Base-by-base conservation (phyloP, 352 stramenopile genomes). In the Globisporangium heterothallicum region DNA sequence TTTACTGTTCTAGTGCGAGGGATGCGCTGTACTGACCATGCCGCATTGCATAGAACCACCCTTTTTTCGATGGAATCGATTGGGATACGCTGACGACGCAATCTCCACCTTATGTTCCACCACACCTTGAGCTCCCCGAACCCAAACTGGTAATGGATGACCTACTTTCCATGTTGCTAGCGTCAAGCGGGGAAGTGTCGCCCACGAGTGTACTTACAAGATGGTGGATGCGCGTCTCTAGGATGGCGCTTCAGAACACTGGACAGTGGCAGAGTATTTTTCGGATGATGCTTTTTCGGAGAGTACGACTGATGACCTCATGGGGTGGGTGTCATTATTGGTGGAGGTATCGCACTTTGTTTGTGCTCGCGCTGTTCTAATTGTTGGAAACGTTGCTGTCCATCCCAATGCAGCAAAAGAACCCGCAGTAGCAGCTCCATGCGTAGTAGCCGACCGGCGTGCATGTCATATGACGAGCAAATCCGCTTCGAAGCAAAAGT, bases 231-330 rank as follows among this genome's bases (percentile, higher is more conserved):
- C n/a, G n/a, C n/a, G n/a, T n/a, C 29, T 53, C n/a, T 22, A 87
- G 74, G 81, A 92, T 59, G 81, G 81, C 12, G 76, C 76, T 1
- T 68, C 75, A 2, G 81, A 92, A 22, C 78, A 92, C 47, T 92
- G 81, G 81, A 79, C 74, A 10, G 81, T 92, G 5, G 76, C 78
- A 6, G 81, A 92, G 49, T 92, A 88, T 42, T 90, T 92, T 58
- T 77, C 78, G 4, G 71, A 89, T 38, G 73, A 90, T 55, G 69
- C 56, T 10, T 88, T 90, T 45, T 92, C 78, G 21, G 77, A 89
- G 56, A 85, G 72, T 56, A 84, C 81, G 3, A 75, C 75, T 7
- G 73, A 86, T 25, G 69, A 87, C 22, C 18, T 46, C 35, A n/a
- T 59, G 42, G 51, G 30, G 51, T 58, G 16, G 16, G 22, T 26